Percentiles rank a stretch among this genome's conserved stretches.
These are phyloP conservation scores for Asclepias syriaca DNA, from an alignment of 257 asterid species.

Conservation along the genomic window DNA sequence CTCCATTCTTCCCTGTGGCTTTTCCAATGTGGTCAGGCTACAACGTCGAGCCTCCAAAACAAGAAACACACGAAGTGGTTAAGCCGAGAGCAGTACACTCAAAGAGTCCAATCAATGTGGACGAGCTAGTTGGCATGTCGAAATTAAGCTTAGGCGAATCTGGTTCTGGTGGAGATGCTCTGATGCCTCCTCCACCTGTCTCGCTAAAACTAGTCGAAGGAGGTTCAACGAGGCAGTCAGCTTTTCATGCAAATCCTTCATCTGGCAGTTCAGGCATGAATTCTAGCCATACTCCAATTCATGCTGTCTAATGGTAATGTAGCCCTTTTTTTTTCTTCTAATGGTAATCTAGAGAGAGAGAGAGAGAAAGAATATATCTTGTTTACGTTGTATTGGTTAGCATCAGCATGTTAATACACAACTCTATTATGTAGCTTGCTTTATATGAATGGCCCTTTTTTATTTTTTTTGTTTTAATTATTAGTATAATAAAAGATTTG, in stretches of 20 bases:
- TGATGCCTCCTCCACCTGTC: constrained; percentile 34
- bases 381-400: constrained; percentile 6
- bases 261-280: constrained; percentile 54
- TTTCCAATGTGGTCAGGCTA: constrained; percentile 70
- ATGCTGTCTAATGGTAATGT: constrained; percentile 42
- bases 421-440: constrained; percentile 16
- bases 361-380: too few species aligned
- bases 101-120: constrained; percentile 75
- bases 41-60: constrained; percentile 47
- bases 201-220: constrained; percentile 76
- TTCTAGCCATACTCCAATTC: constrained; percentile 74
- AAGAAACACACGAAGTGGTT: constrained; percentile 76
- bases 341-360: constrained; percentile 10
- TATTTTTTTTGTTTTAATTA: not conserved
- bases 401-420: constrained; percentile 21
- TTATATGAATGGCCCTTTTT: not conserved
- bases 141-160: constrained; percentile 85
- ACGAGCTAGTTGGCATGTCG: constrained; percentile 88
- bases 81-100: constrained; percentile 94
- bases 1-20: constrained; percentile 65
- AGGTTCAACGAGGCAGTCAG: constrained; percentile 86
- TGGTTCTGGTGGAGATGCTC: constrained; percentile 44
- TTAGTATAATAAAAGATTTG: constrained; percentile 2
- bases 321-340: constrained; percentile 3
- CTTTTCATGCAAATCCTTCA: constrained; percentile 80